phyloP scores from a whole-genome alignment of 176 grass and related monocot species.

The Sorghum bicolor region DNA sequence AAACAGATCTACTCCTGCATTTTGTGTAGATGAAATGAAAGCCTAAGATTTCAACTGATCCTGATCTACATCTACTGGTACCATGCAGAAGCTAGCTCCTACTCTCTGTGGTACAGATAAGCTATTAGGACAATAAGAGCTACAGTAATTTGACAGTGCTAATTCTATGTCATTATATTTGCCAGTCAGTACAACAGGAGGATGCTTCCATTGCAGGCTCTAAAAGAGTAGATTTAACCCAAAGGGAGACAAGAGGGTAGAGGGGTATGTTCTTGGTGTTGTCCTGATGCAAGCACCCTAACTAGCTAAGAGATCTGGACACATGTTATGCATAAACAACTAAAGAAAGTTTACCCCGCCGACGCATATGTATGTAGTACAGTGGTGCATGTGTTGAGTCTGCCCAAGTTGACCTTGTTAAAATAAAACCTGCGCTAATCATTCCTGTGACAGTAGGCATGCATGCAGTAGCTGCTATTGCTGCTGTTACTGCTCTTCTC shows the following conservation, averaged over 20 bases:
- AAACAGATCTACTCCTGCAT: not conserved
- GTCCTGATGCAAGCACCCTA: conserved; percentile 27
- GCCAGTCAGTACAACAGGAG: conserved; percentile 22
- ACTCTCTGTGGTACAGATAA: not conserved
- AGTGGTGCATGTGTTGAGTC: conserved; percentile 22
- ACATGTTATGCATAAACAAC: conserved; percentile 33
- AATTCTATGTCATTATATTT: not conserved
- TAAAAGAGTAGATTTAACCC: not conserved
- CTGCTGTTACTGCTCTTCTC: conserved; percentile 36
- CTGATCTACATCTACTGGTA: conserved; percentile 9
- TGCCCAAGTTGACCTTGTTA: conserved; percentile 48
- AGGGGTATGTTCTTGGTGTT: conserved; percentile 19
- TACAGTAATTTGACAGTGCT: not conserved
- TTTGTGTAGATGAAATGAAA: not conserved
- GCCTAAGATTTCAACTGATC: not conserved
- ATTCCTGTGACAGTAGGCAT: conserved; percentile 41
- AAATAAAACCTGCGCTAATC: conserved; percentile 32
- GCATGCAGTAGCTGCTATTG: conserved; percentile 24
- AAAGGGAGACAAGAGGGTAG: not conserved
- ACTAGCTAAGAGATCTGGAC: conserved; percentile 14
- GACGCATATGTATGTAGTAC: conserved; percentile 17
- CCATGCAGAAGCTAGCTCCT: not conserved
- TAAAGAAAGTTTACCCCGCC: conserved; percentile 33
- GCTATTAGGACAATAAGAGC: not conserved
- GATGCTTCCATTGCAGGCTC: not conserved